phyloP scores from a whole-genome alignment of 768 basidiomycete species.

The Hydnum rufescens region DNA sequence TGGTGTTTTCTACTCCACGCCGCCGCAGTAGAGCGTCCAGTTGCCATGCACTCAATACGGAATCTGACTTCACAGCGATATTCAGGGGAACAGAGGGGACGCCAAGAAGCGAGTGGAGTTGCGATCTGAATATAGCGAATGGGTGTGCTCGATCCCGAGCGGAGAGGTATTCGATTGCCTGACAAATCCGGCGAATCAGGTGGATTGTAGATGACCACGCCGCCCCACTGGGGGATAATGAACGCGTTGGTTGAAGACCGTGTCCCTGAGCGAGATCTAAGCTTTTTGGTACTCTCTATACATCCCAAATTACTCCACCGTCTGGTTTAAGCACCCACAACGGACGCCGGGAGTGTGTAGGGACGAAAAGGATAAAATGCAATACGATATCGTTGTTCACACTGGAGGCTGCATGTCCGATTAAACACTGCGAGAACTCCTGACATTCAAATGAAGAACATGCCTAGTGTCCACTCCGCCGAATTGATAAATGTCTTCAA shows the following conservation, averaged over 20 bases:
- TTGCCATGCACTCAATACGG: constrained; percentile 49
- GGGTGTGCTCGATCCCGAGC: constrained; percentile 27
- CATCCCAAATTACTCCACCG: no score
- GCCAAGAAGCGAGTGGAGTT: constrained; percentile 67
- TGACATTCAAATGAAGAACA: constrained; percentile 10
- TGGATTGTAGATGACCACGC: constrained; percentile 61
- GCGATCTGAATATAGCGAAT: constrained; percentile 46
- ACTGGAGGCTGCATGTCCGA: constrained; percentile 63
- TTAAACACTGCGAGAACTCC: constrained; percentile 10
- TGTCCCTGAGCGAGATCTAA: constrained; percentile 30
- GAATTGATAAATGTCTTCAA: constrained; percentile 89
- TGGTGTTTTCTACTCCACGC: constrained; percentile 48
- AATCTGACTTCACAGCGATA: constrained; percentile 18
- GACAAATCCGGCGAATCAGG: constrained; percentile 9
- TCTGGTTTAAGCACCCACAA: constrained; percentile 40
- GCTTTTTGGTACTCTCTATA: no score
- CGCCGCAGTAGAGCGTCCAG: constrained; percentile 55
- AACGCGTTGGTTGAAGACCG: constrained; percentile 45
- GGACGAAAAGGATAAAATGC: constrained; percentile 80
- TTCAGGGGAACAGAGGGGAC: constrained; percentile 39
- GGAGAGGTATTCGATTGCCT: constrained; percentile 18
- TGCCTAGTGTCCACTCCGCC: constrained; percentile 88
- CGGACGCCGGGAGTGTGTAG: constrained; percentile 47
- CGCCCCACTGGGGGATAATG: constrained; percentile 86
- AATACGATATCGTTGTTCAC: constrained; percentile 86